Percentiles rank a stretch among this genome's conserved stretches.
Conservation (phyloP, 2,329 filamentous ascomycete genomes). For the Diaporthe amygdali region DNA sequence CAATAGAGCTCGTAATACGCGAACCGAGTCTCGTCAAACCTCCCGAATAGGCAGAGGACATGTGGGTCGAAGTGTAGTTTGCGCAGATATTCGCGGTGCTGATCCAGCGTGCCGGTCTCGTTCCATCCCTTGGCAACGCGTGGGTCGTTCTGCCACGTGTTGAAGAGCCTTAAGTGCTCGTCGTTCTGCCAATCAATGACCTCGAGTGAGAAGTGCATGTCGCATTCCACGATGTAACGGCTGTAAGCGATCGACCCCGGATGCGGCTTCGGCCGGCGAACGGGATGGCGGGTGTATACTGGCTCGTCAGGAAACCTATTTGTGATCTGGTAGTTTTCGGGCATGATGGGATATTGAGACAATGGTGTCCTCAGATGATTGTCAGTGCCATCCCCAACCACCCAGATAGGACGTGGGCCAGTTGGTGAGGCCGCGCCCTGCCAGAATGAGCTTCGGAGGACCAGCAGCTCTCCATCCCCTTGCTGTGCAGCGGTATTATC, state of each 20-base stretch:
- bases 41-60: slow-evolving; percentile 68
- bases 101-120: slow-evolving; percentile 73
- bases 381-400: slow-evolving; percentile 37
- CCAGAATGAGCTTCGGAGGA: slow-evolving; percentile 48
- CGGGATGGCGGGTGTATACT: slow-evolving; percentile 58
- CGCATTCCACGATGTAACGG: slow-evolving; percentile 74
- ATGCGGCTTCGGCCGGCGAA: slow-evolving; percentile 70
- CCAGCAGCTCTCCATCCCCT: slow-evolving; percentile 43
- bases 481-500: slow-evolving; percentile 22
- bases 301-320: slow-evolving; percentile 51
- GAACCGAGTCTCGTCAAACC: slow-evolving; percentile 71
- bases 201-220: slow-evolving; percentile 75
- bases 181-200: slow-evolving; percentile 68
- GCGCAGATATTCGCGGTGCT: slow-evolving; percentile 73
- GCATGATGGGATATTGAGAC: slow-evolving; percentile 44
- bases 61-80: slow-evolving; percentile 73
- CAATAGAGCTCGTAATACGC: slow-evolving; percentile 81
- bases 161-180: slow-evolving; percentile 71
- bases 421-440: slow-evolving; percentile 33
- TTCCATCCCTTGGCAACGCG: slow-evolving; percentile 80
- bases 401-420: slow-evolving; percentile 45
- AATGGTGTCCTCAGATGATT: slow-evolving; percentile 35
- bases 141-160: slow-evolving; percentile 80
- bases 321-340: slow-evolving; percentile 49
- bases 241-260: slow-evolving; percentile 74